Evolutionary conservation across 1,284 basidiomycete genomes (phyloP).

Genomic region (Apiotrichum sp.): DNA sequence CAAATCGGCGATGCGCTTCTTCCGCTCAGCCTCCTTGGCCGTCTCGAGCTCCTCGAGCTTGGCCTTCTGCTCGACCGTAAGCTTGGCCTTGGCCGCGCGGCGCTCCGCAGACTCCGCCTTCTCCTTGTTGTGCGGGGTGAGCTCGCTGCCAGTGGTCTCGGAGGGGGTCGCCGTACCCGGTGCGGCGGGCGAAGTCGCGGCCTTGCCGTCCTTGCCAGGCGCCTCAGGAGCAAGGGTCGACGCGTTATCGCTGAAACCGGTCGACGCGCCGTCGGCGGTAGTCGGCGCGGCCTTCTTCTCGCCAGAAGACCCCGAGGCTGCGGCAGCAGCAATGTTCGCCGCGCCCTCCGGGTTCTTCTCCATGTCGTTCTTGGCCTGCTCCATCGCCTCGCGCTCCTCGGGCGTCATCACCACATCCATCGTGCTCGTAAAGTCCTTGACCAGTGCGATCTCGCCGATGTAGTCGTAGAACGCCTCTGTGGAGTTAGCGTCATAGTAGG

Average conservation of each 20-base stretch:
- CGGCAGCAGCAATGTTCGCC: slow-evolving; percentile 3
- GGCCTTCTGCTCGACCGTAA: slow-evolving; percentile 75
- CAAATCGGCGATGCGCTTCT: slow-evolving; percentile 62
- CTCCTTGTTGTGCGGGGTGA: slow-evolving; percentile 18
- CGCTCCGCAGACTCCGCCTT: slow-evolving; percentile 25
- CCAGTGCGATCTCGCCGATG: slow-evolving; percentile 88
- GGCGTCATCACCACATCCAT: slow-evolving; percentile 58
- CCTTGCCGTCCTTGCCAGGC: slow-evolving; percentile 10
- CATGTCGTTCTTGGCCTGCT: slow-evolving; percentile 50
- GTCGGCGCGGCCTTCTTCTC: slow-evolving; percentile 6
- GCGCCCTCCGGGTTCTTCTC: slow-evolving; percentile 3
- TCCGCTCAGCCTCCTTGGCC: slow-evolving; percentile 70
- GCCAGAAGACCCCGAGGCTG: slow-evolving; percentile 11
- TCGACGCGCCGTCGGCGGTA: slow-evolving; percentile 15
- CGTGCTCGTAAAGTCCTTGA: slow-evolving; percentile 57
- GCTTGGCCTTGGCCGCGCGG: slow-evolving; percentile 57
- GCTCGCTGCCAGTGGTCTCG: slow-evolving; percentile 18
- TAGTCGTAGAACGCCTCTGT: slow-evolving; percentile 58
- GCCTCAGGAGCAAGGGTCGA: slow-evolving; percentile 10
- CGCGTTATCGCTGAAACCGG: background rate
- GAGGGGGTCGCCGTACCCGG: slow-evolving; percentile 15
- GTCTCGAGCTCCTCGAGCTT: slow-evolving; percentile 73
- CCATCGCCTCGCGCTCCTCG: slow-evolving; percentile 83
- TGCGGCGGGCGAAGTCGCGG: slow-evolving; percentile 2
- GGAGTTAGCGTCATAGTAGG: slow-evolving; percentile 4